A percentile compares a stretch with the other conserved stretches of the same genome.
These are phyloP conservation scores for Pinus taeda DNA, from an alignment of 75 land plant genomes.

Conservation along the genomic window DNA sequence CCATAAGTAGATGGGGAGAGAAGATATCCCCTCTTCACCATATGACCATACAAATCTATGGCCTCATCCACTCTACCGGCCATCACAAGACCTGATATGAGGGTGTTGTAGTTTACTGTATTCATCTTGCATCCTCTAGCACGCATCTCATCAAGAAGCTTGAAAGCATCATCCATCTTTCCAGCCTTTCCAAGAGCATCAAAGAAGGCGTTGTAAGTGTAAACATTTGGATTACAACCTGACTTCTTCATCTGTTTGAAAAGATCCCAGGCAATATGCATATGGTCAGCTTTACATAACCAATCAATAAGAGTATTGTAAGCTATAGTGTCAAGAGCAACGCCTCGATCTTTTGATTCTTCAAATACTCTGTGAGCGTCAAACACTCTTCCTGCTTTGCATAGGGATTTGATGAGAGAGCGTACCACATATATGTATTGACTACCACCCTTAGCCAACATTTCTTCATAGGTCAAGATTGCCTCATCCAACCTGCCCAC, in stretches of 20 bases:
- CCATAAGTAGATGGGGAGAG: constrained; percentile 71
- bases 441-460: constrained; percentile 22
- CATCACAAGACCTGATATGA: constrained; percentile 54
- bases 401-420: constrained; percentile 42
- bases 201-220: constrained; percentile 56
- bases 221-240: constrained; percentile 45
- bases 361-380: constrained; percentile 45
- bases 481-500: constrained; percentile 34
- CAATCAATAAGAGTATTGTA: constrained; percentile 50
- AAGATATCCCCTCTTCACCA: constrained; percentile 45
- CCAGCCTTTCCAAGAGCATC: constrained; percentile 52
- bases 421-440: constrained; percentile 33
- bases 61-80: constrained; percentile 47
- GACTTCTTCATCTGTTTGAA: constrained; percentile 49
- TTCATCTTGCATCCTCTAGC: constrained; percentile 44
- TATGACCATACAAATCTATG: constrained; percentile 38
- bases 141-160: constrained; percentile 52
- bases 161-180: constrained; percentile 30
- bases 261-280: constrained; percentile 26
- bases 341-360: constrained; percentile 37
- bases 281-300: constrained; percentile 22
- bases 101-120: constrained; percentile 55
- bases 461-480: constrained; percentile 31
- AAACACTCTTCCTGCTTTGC: constrained; percentile 35
- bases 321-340: constrained; percentile 21